Evolutionary conservation across 2,329 filamentous ascomycete species (phyloP), one percentile per base, ranked within the genome.

Genomic region (Xylaria arbuscula): DNA sequence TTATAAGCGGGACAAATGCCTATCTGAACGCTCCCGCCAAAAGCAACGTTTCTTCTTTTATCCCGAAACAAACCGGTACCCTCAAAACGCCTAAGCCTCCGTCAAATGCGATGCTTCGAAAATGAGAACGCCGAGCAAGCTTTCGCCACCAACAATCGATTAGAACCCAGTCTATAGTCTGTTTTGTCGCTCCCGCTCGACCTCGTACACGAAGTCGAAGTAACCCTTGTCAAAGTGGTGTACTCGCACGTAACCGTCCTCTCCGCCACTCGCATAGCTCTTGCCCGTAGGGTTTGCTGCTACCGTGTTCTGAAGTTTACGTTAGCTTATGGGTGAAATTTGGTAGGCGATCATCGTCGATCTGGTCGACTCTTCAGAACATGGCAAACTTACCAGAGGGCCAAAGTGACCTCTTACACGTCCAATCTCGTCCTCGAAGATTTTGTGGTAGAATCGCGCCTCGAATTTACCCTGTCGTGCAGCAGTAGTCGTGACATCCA

Each of bases 191-290:
- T 98, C 94, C 82, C 94, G 88, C 89, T 99, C 96, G 70, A 98
- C 96, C 87, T 99, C 96, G 82, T 97, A 99, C 86, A 92, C 89
- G 85, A 99, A 99, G 83, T 99, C 96, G 81, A 96, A 98, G 87
- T 98, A 99, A 71, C 92, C 89, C 87, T 97, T 97, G 85, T 99
- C 96, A 83, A 99, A 99, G 83, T 97, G 93, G 84, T 99, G 96
- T 75, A 98, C 91, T 78, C 96, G 93, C 73, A 99, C 95, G 84
- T 99, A 99, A 78, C 96, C 96, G 83, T 99, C 96, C 85, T 99
- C 96, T 83, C 94, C 95, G 76, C 96, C 96, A 78, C 92, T 95
- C 78, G 94, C 94, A 84, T 99, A 99, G 77, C 93, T 90, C 80
- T 92, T 94, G 78, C 96, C 96, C 69, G 91, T 91, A 36, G 96